Evolutionary conservation across 23 red algal genomes (phyloP).

Genomic region (Gracilaria vermiculophylla): DNA sequence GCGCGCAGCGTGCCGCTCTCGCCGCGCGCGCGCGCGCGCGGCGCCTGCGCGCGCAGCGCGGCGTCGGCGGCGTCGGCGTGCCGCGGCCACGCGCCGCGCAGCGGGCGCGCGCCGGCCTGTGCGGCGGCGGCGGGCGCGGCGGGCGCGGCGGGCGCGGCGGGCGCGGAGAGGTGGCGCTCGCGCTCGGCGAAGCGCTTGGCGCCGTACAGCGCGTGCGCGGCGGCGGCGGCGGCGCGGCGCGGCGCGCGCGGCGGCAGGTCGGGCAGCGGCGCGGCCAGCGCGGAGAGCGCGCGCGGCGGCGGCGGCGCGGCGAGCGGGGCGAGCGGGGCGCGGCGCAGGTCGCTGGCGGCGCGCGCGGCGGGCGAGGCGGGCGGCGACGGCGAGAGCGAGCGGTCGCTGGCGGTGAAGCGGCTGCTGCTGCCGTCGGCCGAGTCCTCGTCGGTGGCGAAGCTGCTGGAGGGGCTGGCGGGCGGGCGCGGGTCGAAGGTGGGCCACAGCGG

Average conservation of each 20-base stretch:
- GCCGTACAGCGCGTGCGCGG: not conserved
- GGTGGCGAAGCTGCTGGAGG: not conserved
- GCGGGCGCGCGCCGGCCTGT: not conserved
- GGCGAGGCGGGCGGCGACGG: not conserved
- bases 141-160: not conserved
- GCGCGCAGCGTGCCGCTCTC: not conserved
- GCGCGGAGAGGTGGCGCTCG: not conserved
- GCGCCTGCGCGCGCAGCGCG: not conserved
- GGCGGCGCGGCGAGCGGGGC: not conserved
- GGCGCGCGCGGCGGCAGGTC: not conserved
- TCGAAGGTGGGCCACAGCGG: not conserved
- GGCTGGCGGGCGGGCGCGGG: not conserved
- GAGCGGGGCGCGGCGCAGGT: not conserved
- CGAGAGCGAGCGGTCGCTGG: conserved; percentile 4
- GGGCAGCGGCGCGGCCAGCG: not conserved
- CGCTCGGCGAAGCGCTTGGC: conserved; percentile 7
- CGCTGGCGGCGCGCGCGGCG: not conserved
- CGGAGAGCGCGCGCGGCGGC: not conserved
- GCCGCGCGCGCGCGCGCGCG: not conserved
- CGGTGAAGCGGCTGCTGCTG: not conserved
- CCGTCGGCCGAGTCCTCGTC: no score
- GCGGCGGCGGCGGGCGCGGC: not conserved
- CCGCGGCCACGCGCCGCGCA: not conserved
- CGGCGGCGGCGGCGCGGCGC: not conserved
- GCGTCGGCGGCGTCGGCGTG: not conserved